These are phyloP conservation scores for Candida lessepsii DNA, from an alignment of 805 yeast species.

Conservation along the genomic window DNA sequence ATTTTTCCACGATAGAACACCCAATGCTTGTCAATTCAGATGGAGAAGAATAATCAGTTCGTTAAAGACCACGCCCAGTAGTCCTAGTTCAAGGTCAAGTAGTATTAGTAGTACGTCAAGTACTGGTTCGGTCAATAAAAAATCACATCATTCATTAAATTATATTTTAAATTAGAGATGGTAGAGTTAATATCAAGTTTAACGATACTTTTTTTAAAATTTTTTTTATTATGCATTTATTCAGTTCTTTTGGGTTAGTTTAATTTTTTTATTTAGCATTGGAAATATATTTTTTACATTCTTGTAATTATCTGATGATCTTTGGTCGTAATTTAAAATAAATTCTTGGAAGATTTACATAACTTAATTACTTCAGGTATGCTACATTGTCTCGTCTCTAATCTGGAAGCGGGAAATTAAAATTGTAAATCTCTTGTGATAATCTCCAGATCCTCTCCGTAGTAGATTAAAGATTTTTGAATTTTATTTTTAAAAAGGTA, in stretches of 20 bases:
- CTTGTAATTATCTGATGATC: not conserved
- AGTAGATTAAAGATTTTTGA: not conserved
- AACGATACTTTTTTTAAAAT: no score
- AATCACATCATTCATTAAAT: conserved; percentile 29
- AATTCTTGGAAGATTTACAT: not conserved
- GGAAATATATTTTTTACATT: not conserved
- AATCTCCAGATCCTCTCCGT: not conserved
- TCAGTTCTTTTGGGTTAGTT: no score
- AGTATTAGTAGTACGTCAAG: conserved; percentile 3
- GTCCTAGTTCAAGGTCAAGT: conserved; percentile 8
- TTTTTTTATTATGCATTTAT: not conserved
- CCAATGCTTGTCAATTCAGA: conserved; percentile 86
- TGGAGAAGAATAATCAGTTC: conserved; percentile 64
- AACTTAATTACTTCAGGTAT: no score
- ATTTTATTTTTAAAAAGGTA: conserved; percentile 2
- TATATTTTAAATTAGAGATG: conserved; percentile 27
- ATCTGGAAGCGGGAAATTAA: not conserved
- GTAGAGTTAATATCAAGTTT: no score
- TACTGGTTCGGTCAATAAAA: conserved; percentile 15
- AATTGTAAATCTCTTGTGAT: conserved; percentile 4
- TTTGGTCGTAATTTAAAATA: conserved; percentile 2
- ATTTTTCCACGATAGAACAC: conserved; percentile 76
- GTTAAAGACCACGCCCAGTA: conserved; percentile 5
- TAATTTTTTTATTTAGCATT: conserved; percentile 1
- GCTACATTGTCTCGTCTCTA: no score